Evolutionary conservation across 495 filamentous ascomycete genomes (phyloP), one percentile per base, ranked within the genome.

Genomic region (Amorphotheca resinae): DNA sequence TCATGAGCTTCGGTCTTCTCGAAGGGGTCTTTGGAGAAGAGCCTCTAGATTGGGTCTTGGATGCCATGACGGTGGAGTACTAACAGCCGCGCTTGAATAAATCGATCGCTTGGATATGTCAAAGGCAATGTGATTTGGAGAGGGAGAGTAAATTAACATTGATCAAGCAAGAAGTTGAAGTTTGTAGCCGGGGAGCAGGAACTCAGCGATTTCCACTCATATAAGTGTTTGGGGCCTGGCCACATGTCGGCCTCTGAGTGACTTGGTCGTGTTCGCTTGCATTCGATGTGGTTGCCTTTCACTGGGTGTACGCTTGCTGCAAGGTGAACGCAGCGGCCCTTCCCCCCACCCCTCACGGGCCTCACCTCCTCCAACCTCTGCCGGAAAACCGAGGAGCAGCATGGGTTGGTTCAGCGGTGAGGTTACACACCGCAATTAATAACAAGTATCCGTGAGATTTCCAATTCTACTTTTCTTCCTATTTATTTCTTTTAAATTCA

Each of bases 1-100:
- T 61, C 39, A 72, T 59, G 22, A 75, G 59, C 40, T 64, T 64
- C 33, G 71, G 70, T 44, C 69, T 61, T 15, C 49, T 33, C 3
- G 46, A 28, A 18, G 45, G 34, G 9, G 45, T 20, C 25, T 49
- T 46, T 15, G 41, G 20, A 11, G 25, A 38, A 17, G 45, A 43
- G 20, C 22, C 9, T 45, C 41, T n/a, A 11, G 48, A 46, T 17
- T 31, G 22, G 15, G 44, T 44, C 39, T 45, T 51, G 23, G 40
- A 40, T 16, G 39, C 15, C 49, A 52, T 47, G 9, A 17, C n/a
- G 9, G 16, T 8, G 16, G 16, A 18, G 33, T 14, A 20, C 11
- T 14, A 36, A 15, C 14, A 36, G 16, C n/a, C 9, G n/a, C n/a
- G n/a, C n/a, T n/a, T n/a, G n/a, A n/a, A n/a, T n/a, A n/a, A n/a